A percentile compares a stretch with the other conserved stretches of the same genome.
phyloP scores from a whole-genome alignment of 805 yeast species.

The Starmerella tilneyi region DNA sequence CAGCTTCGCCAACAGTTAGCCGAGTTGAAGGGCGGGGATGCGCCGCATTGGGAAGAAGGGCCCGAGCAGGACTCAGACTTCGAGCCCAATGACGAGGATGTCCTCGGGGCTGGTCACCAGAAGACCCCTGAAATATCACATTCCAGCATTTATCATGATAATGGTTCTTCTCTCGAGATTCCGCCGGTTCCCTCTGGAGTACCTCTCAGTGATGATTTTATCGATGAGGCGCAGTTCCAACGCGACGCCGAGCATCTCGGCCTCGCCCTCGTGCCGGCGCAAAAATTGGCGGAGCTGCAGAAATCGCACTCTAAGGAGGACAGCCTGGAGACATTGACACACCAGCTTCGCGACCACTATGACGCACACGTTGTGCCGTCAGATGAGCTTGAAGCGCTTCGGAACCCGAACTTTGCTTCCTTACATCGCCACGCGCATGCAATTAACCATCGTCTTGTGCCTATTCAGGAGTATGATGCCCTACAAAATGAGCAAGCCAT shows the following conservation, averaged over 20 bases:
- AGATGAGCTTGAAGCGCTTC: background rate
- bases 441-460: constrained; percentile 9
- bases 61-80: background rate
- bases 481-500: background rate
- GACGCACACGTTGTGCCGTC: constrained; percentile 3
- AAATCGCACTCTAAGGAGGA: background rate
- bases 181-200: constrained; percentile 1
- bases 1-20: constrained; percentile 9
- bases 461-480: constrained; percentile 8
- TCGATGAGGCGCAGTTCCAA: constrained; percentile 1
- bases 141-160: background rate
- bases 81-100: constrained; percentile 1
- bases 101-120: background rate
- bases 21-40: background rate
- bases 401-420: background rate
- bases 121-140: background rate
- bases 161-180: background rate
- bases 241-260: constrained; percentile 6
- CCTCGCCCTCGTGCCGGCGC: background rate
- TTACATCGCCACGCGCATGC: constrained; percentile 9
- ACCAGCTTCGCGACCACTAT: background rate
- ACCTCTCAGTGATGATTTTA: constrained; percentile 12
- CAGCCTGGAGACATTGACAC: background rate
- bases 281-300: background rate
- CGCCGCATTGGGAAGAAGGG: background rate